phyloP scores from a whole-genome alignment of 345 rosid genomes.

The Abelmoschus esculentus region DNA sequence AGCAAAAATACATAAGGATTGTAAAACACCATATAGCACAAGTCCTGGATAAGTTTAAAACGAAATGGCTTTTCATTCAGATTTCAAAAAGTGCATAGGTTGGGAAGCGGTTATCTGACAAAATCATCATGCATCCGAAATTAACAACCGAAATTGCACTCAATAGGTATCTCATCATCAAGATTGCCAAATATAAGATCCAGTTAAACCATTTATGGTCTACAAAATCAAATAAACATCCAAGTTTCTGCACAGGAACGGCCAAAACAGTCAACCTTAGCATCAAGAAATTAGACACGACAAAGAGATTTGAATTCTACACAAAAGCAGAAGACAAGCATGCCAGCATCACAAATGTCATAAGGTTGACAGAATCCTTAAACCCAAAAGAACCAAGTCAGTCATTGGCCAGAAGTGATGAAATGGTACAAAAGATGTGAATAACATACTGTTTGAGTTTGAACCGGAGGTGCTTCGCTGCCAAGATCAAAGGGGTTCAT shows the following conservation, averaged over 20 bases:
- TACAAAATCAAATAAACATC: neutral
- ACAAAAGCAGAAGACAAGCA: too few species aligned
- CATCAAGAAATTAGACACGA: neutral
- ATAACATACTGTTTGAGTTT: constrained; percentile 48
- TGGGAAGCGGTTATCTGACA: neutral
- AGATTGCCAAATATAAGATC: neutral
- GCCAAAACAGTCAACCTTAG: neutral
- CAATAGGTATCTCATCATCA: neutral
- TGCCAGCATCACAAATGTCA: neutral
- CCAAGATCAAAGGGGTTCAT: constrained; percentile 76
- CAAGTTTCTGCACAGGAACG: neutral
- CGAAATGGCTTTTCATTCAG: neutral
- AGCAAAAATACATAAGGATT: constrained; percentile 8
- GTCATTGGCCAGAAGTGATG: neutral
- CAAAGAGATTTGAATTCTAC: neutral
- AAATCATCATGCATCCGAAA: neutral
- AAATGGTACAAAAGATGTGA: constrained; percentile 11
- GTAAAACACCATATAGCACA: neutral
- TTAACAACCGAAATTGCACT: neutral
- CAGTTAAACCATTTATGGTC: neutral
- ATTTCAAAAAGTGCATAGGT: neutral
- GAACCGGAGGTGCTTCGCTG: constrained; percentile 43
- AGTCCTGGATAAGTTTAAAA: constrained; percentile 1
- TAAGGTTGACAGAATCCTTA: neutral
- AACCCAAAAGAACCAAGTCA: neutral